Evolutionary conservation across 2,329 filamentous ascomycete species (phyloP).

Genomic region (Talaromyces marneffei): DNA sequence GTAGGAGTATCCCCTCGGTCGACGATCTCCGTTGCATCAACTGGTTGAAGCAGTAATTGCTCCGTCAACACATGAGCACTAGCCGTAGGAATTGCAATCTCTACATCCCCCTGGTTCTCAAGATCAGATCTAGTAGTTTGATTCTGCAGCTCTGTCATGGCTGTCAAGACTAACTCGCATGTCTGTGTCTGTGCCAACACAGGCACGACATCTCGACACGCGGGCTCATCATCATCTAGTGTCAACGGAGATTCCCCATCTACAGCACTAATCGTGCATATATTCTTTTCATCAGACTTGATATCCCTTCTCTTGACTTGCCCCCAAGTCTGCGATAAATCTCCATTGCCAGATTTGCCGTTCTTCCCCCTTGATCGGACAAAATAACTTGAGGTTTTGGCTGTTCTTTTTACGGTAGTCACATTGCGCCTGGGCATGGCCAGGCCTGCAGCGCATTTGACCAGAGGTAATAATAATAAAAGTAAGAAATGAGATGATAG

Average conservation of each 20-base stretch:
- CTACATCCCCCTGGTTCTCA: background rate
- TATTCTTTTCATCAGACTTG: background rate
- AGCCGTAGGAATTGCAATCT: background rate
- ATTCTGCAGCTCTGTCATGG: background rate
- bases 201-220: background rate
- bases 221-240: background rate
- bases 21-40: too few species aligned
- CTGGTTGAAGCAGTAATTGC: background rate
- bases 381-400: slow-evolving; percentile 10
- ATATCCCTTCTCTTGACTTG: background rate
- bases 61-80: background rate
- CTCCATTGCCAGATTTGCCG: background rate
- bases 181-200: background rate
- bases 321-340: background rate
- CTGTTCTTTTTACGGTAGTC: slow-evolving; percentile 2
- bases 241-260: background rate
- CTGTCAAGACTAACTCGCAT: background rate
- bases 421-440: slow-evolving; percentile 10
- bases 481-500: background rate
- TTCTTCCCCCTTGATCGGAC: background rate
- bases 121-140: too few species aligned
- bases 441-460: background rate
- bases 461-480: background rate
- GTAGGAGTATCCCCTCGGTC: background rate
- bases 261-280: background rate